Evolutionary conservation across 2,329 filamentous ascomycete genomes (phyloP).

Genomic region (Aspergillus niger): DNA sequence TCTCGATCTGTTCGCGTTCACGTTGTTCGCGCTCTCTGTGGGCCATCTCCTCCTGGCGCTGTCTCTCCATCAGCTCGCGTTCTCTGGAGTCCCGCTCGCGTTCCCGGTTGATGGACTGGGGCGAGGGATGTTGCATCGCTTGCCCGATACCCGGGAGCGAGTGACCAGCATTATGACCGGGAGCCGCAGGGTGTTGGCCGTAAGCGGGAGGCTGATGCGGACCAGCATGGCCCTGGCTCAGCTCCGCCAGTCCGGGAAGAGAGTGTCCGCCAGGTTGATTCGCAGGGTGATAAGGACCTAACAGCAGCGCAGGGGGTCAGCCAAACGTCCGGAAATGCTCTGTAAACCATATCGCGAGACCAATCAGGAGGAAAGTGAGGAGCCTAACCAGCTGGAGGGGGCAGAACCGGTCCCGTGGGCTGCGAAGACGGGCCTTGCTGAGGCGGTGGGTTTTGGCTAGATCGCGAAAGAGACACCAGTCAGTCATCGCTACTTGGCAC

Average conservation of each 20-base stretch:
- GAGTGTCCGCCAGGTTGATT: conserved; percentile 48
- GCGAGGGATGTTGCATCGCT: conserved; percentile 46
- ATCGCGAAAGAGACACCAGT: conserved; percentile 11
- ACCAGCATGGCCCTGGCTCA: conserved; percentile 47
- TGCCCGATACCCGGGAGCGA: conserved; percentile 45
- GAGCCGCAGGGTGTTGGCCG: conserved; percentile 43
- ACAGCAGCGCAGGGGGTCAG: conserved; percentile 22
- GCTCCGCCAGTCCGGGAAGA: conserved; percentile 48
- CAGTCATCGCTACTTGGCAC: conserved; percentile 5
- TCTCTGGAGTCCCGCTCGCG: conserved; percentile 56
- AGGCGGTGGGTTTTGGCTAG: conserved; percentile 41
- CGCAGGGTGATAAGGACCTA: conserved; percentile 45
- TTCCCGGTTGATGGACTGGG: conserved; percentile 46
- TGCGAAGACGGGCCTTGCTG: conserved; percentile 43
- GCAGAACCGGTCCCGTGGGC: conserved; percentile 42
- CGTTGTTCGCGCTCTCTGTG: conserved; percentile 60
- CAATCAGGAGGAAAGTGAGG: background rate
- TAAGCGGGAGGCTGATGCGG: conserved; percentile 46
- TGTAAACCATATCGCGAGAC: background rate
- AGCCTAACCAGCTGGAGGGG: conserved; percentile 43
- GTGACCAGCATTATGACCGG: conserved; percentile 40
- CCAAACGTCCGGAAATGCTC: background rate
- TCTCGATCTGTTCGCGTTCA: conserved; percentile 52
- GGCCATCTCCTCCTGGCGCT: conserved; percentile 59
- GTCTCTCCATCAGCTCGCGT: conserved; percentile 54